A percentile compares a stretch with the other conserved stretches of the same genome.
phyloP scores from a whole-genome alignment of 2,329 filamentous ascomycete genomes.

The Purpureocillium lavendulum region DNA sequence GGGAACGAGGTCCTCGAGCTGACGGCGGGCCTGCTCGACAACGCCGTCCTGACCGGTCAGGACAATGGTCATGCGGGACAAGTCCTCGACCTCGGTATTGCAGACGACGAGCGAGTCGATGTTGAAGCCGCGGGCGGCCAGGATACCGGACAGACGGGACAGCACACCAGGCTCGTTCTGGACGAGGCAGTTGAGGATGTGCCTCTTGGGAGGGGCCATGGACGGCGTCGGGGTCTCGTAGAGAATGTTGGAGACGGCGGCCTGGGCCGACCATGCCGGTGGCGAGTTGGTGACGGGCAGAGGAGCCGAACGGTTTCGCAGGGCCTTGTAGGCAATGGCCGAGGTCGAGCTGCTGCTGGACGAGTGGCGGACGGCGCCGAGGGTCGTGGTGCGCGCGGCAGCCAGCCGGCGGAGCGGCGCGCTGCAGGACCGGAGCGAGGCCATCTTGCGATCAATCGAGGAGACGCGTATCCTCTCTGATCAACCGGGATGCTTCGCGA shows the following conservation, averaged over 20 bases:
- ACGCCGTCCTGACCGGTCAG: slow-evolving; percentile 93
- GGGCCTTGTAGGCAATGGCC: slow-evolving; percentile 92
- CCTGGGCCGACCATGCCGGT: slow-evolving; percentile 80
- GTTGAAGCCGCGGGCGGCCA: slow-evolving; percentile 96
- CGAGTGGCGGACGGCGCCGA: slow-evolving; percentile 22
- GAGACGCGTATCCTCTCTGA: not conserved
- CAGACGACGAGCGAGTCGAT: slow-evolving; percentile 98
- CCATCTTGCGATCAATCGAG: slow-evolving; percentile 25
- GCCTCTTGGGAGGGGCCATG: slow-evolving; percentile 76
- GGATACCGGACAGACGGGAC: slow-evolving; percentile 90
- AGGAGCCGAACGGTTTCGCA: slow-evolving; percentile 82
- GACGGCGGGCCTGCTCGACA: slow-evolving; percentile 90
- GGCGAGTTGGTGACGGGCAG: slow-evolving; percentile 70
- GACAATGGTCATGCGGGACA: slow-evolving; percentile 98
- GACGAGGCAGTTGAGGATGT: slow-evolving; percentile 95
- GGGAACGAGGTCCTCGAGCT: slow-evolving; percentile 92
- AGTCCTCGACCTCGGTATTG: slow-evolving; percentile 92
- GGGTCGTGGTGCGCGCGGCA: slow-evolving; percentile 12
- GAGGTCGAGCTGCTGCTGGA: slow-evolving; percentile 70
- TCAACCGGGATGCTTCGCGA: not conserved
- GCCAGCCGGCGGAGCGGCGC: slow-evolving; percentile 29
- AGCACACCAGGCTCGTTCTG: slow-evolving; percentile 98
- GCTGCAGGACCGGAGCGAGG: slow-evolving; percentile 33
- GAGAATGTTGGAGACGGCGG: slow-evolving; percentile 94
- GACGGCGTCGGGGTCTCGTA: slow-evolving; percentile 93